Base-by-base conservation (phyloP, 352 stramenopile species). In the Globisporangium emineosum region DNA sequence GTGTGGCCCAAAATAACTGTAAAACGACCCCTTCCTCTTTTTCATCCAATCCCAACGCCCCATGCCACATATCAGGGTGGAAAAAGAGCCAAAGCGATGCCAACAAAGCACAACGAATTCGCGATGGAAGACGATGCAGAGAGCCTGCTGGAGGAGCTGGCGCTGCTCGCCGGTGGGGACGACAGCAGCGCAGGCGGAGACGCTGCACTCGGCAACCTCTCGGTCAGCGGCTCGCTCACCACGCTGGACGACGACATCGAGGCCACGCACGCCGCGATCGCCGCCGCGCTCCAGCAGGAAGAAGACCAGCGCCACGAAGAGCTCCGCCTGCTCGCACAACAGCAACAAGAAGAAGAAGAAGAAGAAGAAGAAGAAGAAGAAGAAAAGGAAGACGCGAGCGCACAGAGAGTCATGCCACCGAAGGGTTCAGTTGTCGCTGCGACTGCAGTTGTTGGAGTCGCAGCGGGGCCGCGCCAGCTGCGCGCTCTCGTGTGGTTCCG, bases 401-500 rank as follows among this genome's bases (percentile, higher is more conserved):
- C 57, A 15, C 8, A 1, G 21, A 21, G n/a, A 2, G 49, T 17
- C 42, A 30, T 27, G 25, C 10, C 50, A 1, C 27, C 50, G 10
- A 56, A 56, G 27, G 3, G 15, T 3, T 9, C 49, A 2, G 5
- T 55, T 5, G 5, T 55, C 13, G 15, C 25, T 15, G 27, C 27
- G 7, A 8, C 47, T 3, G 47, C 47, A 32, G 47, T 9, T 12
- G n/a, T 27, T 23, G 8, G 5, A 1, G 25, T 25, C 2, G 50
- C 3, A 9, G 13, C 4, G 2, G 25, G 3, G 9, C 56, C 42
- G 23, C 10, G 17, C 13, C 56, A 43, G 33, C 42, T 45, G 27
- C 27, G 83, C 12, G 63, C 75, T 33, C 72, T 93, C 53, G 61
- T 93, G 51, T 99, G 96, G 96, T 99, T 99, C 69, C 89, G 97